A percentile compares a stretch with the other conserved stretches of the same genome.
These are phyloP conservation scores for Zygotorulaspora mrakii DNA, from an alignment of 1,139 yeast genomes.

Conservation along the genomic window DNA sequence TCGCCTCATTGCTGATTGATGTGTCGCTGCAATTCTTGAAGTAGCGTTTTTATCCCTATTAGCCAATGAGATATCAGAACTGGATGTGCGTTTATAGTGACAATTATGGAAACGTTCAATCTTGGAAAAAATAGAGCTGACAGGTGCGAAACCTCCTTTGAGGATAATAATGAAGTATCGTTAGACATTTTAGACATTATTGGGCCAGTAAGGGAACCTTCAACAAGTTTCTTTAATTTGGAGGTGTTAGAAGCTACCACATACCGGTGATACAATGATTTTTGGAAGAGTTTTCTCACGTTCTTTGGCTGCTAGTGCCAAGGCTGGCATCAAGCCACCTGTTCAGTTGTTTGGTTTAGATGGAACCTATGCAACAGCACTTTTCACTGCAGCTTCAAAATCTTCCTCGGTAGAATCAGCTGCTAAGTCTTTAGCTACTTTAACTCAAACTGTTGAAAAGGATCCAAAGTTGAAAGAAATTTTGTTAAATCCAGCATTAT, in stretches of 20 bases:
- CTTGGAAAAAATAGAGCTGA: not conserved
- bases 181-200: too few relatives aligned
- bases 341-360: slow-evolving; percentile 92
- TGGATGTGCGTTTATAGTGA: not conserved
- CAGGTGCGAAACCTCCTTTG: slow-evolving; percentile 1
- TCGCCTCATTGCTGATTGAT: too few relatives aligned
- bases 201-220: not conserved
- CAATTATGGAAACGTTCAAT: not conserved
- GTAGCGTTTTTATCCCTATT: not conserved
- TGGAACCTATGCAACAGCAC: slow-evolving; percentile 95
- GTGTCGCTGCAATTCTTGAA: not conserved
- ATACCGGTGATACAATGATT: too few relatives aligned
- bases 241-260: too few relatives aligned
- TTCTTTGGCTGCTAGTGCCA: slow-evolving; percentile 61
- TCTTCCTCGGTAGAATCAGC: slow-evolving; percentile 73
- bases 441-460: slow-evolving; percentile 52
- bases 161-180: not conserved
- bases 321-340: slow-evolving; percentile 64
- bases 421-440: slow-evolving; percentile 58
- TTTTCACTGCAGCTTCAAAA: slow-evolving; percentile 88
- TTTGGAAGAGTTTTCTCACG: slow-evolving; percentile 68
- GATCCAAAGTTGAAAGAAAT: slow-evolving; percentile 63
- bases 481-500: slow-evolving; percentile 80
- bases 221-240: too few relatives aligned
- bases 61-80: slow-evolving; percentile 7